These are phyloP conservation scores for Penicillium psychrofluorescens DNA, from an alignment of 495 filamentous ascomycete genomes.

Conservation along the genomic window DNA sequence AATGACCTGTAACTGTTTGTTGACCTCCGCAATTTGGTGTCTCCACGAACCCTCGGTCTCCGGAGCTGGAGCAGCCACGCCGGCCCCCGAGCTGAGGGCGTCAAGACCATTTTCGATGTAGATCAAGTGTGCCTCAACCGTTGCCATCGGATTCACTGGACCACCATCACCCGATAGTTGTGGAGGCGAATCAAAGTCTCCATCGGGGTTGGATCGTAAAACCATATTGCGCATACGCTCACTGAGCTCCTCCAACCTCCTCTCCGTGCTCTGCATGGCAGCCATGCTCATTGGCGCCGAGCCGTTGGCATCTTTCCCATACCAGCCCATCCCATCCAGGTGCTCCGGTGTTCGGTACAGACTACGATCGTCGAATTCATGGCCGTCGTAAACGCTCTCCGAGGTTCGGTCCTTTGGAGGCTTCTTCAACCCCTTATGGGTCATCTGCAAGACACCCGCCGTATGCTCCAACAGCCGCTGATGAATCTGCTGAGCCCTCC, in stretches of 20 bases:
- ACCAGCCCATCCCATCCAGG: conserved; percentile 45
- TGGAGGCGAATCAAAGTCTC: conserved; percentile 26
- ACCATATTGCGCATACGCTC: conserved; percentile 60
- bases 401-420: conserved; percentile 40
- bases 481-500: conserved; percentile 62
- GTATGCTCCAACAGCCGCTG: conserved; percentile 78
- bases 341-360: conserved; percentile 68
- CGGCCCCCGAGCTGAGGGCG: conserved; percentile 17
- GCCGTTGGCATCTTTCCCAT: conserved; percentile 12
- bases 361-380: conserved; percentile 73
- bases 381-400: conserved; percentile 57
- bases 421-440: conserved; percentile 60
- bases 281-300: conserved; percentile 16
- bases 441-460: conserved; percentile 82
- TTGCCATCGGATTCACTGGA: conserved; percentile 16
- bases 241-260: conserved; percentile 66
- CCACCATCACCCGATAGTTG: conserved; percentile 15
- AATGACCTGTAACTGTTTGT: conserved; percentile 43
- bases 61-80: background rate
- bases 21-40: conserved; percentile 43
- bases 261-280: conserved; percentile 53
- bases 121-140: conserved; percentile 38
- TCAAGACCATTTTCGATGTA: conserved; percentile 44
- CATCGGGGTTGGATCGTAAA: conserved; percentile 47
- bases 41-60: conserved; percentile 27